Conservation (phyloP, 495 filamentous ascomycete species). For the Chaetomium cochliodes region DNA sequence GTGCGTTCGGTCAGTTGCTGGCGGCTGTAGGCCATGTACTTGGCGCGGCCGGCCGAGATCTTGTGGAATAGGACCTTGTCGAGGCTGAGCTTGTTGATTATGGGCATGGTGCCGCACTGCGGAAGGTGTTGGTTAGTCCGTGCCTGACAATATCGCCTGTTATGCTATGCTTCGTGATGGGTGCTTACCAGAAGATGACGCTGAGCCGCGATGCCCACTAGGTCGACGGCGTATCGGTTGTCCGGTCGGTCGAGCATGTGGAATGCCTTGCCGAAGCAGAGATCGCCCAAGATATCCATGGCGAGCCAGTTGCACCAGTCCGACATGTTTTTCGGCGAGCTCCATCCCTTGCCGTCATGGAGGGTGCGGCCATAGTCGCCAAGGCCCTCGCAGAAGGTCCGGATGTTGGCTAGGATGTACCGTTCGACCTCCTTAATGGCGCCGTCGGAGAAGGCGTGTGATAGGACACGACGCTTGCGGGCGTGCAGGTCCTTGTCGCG, state of each 20-base stretch:
- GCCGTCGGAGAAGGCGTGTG: slow-evolving; percentile 60
- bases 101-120: slow-evolving; percentile 57
- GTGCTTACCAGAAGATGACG: slow-evolving; percentile 55
- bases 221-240: slow-evolving; percentile 57
- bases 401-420: slow-evolving; percentile 55
- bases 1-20: slow-evolving; percentile 55
- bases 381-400: slow-evolving; percentile 51
- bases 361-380: slow-evolving; percentile 40
- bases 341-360: slow-evolving; percentile 45
- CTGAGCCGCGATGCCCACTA: slow-evolving; percentile 56
- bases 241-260: slow-evolving; percentile 63
- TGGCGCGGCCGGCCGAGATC: slow-evolving; percentile 43
- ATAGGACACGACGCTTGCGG: slow-evolving; percentile 62
- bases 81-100: slow-evolving; percentile 55
- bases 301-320: slow-evolving; percentile 65
- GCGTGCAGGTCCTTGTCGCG: slow-evolving; percentile 61
- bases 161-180: not conserved
- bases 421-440: slow-evolving; percentile 58
- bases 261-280: slow-evolving; percentile 70
- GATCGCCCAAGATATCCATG: slow-evolving; percentile 71
- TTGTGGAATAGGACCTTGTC: slow-evolving; percentile 59
- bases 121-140: not conserved
- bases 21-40: slow-evolving; percentile 58
- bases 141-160: no score
- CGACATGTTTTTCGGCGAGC: slow-evolving; percentile 54